phyloP scores from a whole-genome alignment of 2,329 filamentous ascomycete genomes.

The Paracamarosporium sp. region DNA sequence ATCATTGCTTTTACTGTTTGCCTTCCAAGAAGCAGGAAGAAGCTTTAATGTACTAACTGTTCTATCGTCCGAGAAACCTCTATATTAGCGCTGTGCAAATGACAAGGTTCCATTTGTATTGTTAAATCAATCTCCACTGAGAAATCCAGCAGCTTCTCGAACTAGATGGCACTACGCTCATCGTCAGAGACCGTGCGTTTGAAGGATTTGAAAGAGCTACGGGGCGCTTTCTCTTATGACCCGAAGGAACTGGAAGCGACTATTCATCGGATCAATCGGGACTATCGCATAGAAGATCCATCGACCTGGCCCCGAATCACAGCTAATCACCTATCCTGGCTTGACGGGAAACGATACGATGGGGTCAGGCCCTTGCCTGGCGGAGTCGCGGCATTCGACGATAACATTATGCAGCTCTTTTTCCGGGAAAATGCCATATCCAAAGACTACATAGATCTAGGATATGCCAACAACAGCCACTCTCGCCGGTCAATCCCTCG shows the following conservation, averaged over 20 bases:
- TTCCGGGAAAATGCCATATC: neutral
- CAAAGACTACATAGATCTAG: neutral
- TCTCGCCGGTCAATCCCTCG: neutral
- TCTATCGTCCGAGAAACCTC: neutral
- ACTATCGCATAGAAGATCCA: slow-evolving; percentile 3
- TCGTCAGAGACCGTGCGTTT: no score
- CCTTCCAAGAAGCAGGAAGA: neutral
- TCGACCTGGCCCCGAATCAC: slow-evolving; percentile 3
- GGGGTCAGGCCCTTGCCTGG: neutral
- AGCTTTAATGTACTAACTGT: neutral
- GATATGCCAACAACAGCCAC: neutral
- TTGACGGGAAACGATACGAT: neutral
- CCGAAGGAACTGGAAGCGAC: neutral
- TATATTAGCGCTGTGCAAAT: neutral
- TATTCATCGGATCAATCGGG: neutral
- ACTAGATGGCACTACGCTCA: no score
- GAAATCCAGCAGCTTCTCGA: no score
- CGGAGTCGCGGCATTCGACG: neutral
- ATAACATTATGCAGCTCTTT: neutral
- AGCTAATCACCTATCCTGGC: neutral
- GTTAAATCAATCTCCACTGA: no score
- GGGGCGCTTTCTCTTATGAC: neutral
- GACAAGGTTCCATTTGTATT: no score
- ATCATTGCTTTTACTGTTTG: neutral
- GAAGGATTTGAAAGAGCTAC: no score